Evolutionary conservation across 768 basidiomycete species (phyloP), one percentile per base, ranked within the genome.

Genomic region (Porphyrellus cyaneotinctus): DNA sequence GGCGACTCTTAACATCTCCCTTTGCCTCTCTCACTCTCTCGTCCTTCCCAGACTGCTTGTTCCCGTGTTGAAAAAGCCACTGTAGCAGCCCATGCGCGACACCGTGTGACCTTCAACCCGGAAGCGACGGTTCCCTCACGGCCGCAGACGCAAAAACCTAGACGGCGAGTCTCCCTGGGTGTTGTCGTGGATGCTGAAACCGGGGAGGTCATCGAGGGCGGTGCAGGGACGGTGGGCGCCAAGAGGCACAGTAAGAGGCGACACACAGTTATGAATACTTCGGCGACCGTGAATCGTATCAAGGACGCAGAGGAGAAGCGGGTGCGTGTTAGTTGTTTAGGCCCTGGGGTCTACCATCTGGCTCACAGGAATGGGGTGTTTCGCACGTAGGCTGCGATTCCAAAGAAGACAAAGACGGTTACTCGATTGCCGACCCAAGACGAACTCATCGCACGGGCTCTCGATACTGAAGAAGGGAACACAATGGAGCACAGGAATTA

Each of bases 381-480:
- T 15, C 15, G n/a, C 36, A 47, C 51, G 31, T 46, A 85, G 83
- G 80, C 82, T 13, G 74, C 83, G 0, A 57, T 73, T 11, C 81
- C 85, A 2, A 89, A 84, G 71, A 86, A 84, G 60, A 63, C 70
- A 8, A 87, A 83, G 62, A 66, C 69, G 3, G 75, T 74, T 49
- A 75, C 71, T 22, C 83, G 76, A 28, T 66, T 72, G 6, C 78
- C 76, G 39, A 90, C 90, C 0, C 92, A 95, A 62, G 87, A 81
- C n/a, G 88, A 94, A 60, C 78, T 94, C 9, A 87, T 95, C 51
- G 83, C 82, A 2, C 81, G 81, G 8, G 92, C 92, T 0, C 79
- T 94, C 17, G 88, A 92, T 60, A 90, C 84, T 47, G 92, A 94
- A 67, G 91, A 92, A 67, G 84, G 85, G 0, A 95, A 95, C 64